Evolutionary conservation across 2,329 filamentous ascomycete genomes (phyloP).

Genomic region (Trichoderma oligosporum): DNA sequence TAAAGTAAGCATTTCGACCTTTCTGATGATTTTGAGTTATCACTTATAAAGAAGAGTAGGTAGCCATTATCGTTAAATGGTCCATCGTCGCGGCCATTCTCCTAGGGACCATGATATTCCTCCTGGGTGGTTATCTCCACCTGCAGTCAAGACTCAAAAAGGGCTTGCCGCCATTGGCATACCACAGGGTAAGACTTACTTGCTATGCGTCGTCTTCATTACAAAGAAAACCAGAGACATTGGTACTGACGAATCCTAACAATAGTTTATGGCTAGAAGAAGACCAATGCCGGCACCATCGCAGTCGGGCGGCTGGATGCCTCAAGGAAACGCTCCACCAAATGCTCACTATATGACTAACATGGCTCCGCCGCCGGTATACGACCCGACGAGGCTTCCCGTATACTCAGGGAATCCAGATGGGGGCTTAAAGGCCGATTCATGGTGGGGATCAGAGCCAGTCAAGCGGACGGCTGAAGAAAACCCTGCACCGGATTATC

Average conservation of each 20-base stretch:
- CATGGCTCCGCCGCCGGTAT: slow-evolving; percentile 54
- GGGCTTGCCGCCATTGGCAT: slow-evolving; percentile 61
- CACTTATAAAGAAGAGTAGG: slow-evolving; percentile 38
- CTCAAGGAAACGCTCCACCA: slow-evolving; percentile 26
- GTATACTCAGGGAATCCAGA: slow-evolving; percentile 49
- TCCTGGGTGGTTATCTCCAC: slow-evolving; percentile 67
- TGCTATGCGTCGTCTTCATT: background rate
- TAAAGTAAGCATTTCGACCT: slow-evolving; percentile 23
- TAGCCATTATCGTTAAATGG: slow-evolving; percentile 67
- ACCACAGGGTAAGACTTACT: slow-evolving; percentile 59
- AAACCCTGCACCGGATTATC: slow-evolving; percentile 30
- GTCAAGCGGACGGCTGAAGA: slow-evolving; percentile 26
- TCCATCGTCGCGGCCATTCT: slow-evolving; percentile 62
- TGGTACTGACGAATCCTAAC: background rate
- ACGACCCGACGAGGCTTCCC: slow-evolving; percentile 56
- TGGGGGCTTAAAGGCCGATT: slow-evolving; percentile 52
- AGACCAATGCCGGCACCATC: slow-evolving; percentile 28
- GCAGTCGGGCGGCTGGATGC: slow-evolving; percentile 10
- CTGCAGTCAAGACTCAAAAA: slow-evolving; percentile 63
- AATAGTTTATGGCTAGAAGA: slow-evolving; percentile 51
- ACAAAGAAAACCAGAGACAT: background rate
- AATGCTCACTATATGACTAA: slow-evolving; percentile 46
- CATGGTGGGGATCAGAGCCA: slow-evolving; percentile 36
- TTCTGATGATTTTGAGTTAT: background rate
- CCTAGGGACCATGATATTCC: slow-evolving; percentile 54